Base-by-base conservation (phyloP, 176 grass and related monocot genomes). In the Raddia distichophylla region DNA sequence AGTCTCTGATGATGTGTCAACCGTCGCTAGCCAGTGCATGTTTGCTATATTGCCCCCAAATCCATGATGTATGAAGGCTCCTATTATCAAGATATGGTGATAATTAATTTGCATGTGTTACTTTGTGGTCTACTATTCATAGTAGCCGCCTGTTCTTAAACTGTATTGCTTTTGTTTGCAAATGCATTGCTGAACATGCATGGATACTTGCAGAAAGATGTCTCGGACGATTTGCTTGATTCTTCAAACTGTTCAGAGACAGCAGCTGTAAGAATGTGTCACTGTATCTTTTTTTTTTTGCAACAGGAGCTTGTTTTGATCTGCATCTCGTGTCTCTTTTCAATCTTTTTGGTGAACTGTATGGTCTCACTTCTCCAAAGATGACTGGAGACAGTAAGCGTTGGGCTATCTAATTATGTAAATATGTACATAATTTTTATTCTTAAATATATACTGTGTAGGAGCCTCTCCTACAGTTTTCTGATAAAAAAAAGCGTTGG, bases 41-140 rank as follows among this genome's bases (percentile, higher is more conserved):
- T 5, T 57, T 66, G 74, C 62, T 74, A 42, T 67, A 8, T 73
- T 67, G 52, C 12, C 11, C 27, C 40, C 1, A n/a, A 51, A 65
- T 27, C 10, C 15, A n/a, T 84, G n/a, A 19, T 19, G 5, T 79
- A 16, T 18, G 74, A 37, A 60, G 2, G 60, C 81, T 76, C 6
- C 32, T 67, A 37, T 55, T 70, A 69, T 35, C 45, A 60, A 35
- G 61, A 78, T 85, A 69, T 89, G 47, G 17, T 45, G 5, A 11
- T 42, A 64, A 58, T 8, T n/a, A 40, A 40, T 40, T 40, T 40
- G 10, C 5, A 1, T 18, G 1, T 64, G 11, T 48, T 65, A 17
- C 16, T 46, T 48, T 6, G 32, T 10, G 8, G 5, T 8, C 1
- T 61, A 5, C 3, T 51, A 7, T 27, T 27, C 70, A 2, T 66